These are phyloP conservation scores for Colletotrichum falcatum DNA, from an alignment of 2,329 filamentous ascomycete genomes.

Conservation along the genomic window DNA sequence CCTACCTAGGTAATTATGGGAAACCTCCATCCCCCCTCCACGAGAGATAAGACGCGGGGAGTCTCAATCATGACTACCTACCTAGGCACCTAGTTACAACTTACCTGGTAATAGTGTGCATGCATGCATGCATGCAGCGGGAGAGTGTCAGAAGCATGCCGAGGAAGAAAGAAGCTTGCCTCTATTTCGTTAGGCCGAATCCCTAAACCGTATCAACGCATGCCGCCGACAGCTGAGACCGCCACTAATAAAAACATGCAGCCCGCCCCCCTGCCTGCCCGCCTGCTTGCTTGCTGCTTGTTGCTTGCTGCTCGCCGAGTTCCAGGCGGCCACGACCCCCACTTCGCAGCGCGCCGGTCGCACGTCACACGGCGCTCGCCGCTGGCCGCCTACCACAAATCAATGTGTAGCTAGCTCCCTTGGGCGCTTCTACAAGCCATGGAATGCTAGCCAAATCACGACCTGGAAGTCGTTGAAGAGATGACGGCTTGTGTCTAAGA, in stretches of 20 bases:
- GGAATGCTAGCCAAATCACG: no score
- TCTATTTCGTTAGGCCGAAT: not conserved
- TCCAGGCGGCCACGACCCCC: conserved; percentile 11
- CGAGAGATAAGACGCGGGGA: conserved; percentile 14
- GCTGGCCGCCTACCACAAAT: conserved; percentile 28
- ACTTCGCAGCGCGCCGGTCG: conserved; percentile 31
- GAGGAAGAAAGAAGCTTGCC: not conserved
- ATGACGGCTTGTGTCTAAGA: no score
- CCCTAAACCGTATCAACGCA: not conserved
- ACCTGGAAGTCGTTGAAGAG: no score
- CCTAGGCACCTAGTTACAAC: no score
- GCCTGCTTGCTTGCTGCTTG: not conserved
- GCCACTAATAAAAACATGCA: not conserved
- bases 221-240: not conserved
- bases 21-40: not conserved
- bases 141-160: conserved; percentile 2
- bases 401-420: no score
- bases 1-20: no score
- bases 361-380: conserved; percentile 42
- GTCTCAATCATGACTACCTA: no score
- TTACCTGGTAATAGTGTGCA: no score
- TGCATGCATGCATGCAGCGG: not conserved
- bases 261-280: no score
- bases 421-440: no score
- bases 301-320: conserved; percentile 1